Conservation (phyloP, 257 asterid genomes). For the Capsicum rhomboideum region DNA sequence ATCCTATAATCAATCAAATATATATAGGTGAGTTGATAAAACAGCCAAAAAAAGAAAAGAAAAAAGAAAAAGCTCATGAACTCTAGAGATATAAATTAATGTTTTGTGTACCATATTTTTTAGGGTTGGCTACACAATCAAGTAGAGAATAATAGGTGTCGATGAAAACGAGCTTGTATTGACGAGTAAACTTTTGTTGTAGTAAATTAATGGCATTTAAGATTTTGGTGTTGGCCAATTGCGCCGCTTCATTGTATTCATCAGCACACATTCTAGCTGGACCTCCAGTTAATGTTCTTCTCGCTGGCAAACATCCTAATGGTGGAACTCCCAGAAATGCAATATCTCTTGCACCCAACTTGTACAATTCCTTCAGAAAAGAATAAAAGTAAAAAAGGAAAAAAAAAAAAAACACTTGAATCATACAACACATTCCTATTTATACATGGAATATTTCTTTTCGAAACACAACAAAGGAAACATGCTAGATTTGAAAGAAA, state of each 20-base stretch:
- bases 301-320: constrained; percentile 38
- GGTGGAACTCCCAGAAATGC: constrained; percentile 31
- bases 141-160: constrained; percentile 20
- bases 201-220: constrained; percentile 7
- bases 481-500: too few species aligned
- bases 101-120: constrained; percentile 19
- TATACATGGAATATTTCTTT: too few species aligned
- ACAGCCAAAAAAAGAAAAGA: background rate
- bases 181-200: background rate
- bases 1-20: constrained; percentile 1
- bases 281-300: constrained; percentile 37
- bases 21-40: background rate
- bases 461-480: too few species aligned
- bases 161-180: constrained; percentile 6
- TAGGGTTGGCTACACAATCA: constrained; percentile 21
- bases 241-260: constrained; percentile 26
- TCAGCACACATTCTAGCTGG: constrained; percentile 15
- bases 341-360: constrained; percentile 30
- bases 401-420: too few species aligned
- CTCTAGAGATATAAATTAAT: background rate
- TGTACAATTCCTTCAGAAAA: constrained; percentile 13
- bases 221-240: constrained; percentile 26
- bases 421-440: too few species aligned
- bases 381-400: too few species aligned
- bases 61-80: background rate